These are phyloP conservation scores for Pythium chondricola DNA, from an alignment of 352 stramenopile genomes.

Conservation along the genomic window DNA sequence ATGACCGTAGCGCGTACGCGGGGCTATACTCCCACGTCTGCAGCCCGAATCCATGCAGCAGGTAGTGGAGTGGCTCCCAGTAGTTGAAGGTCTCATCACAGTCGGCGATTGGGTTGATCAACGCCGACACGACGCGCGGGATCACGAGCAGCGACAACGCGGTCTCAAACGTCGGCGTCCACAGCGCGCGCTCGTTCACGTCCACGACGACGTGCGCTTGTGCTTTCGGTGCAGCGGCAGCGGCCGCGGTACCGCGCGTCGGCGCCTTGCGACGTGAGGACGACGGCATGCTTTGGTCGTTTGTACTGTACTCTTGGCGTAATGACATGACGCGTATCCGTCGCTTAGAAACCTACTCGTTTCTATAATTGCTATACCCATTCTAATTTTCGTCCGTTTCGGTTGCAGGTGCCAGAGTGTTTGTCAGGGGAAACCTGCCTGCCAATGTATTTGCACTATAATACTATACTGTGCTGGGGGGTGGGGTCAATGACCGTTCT, in stretches of 20 bases:
- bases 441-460: no score
- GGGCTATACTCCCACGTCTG: conserved; percentile 91
- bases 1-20: conserved; percentile 94
- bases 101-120: conserved; percentile 89
- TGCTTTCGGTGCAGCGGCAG: not conserved
- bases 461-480: no score
- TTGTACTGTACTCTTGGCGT: no score
- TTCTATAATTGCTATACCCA: no score
- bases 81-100: conserved; percentile 99
- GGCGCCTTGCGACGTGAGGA: not conserved
- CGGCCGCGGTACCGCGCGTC: conserved; percentile 16
- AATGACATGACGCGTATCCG: no score
- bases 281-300: no score
- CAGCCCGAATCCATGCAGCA: conserved; percentile 90
- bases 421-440: no score
- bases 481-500: no score
- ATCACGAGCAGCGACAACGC: conserved; percentile 60
- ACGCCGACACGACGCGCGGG: conserved; percentile 46
- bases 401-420: no score
- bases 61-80: conserved; percentile 98
- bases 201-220: conserved; percentile 10
- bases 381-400: no score
- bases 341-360: no score
- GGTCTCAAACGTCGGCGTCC: conserved; percentile 51
- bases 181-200: conserved; percentile 33